Conservation (phyloP, 1,139 yeast species). For the Kluyveromyces sp. region DNA sequence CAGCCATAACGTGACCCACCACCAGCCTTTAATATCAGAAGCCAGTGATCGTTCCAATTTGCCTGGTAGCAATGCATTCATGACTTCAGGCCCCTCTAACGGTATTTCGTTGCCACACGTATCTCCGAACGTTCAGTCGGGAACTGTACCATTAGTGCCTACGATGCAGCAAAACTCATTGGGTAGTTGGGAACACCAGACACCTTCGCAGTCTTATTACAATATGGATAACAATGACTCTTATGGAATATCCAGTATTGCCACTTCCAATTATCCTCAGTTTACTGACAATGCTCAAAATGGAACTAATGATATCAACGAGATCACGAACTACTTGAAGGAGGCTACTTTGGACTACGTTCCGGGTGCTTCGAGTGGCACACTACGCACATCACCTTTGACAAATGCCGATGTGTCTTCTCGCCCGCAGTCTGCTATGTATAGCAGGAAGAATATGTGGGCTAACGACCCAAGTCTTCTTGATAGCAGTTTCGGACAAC, state of each 20-base stretch:
- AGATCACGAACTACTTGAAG: constrained; percentile 25
- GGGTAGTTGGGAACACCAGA: constrained; percentile 1
- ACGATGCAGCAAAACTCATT: background rate
- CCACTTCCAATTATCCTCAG: background rate
- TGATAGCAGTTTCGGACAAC: background rate
- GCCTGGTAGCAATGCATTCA: background rate
- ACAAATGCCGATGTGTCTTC: background rate
- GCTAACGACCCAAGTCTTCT: background rate
- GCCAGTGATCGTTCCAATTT: background rate
- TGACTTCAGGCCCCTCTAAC: background rate
- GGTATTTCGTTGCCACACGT: background rate
- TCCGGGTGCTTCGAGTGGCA: constrained; percentile 3
- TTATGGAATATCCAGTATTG: background rate
- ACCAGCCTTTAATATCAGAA: background rate
- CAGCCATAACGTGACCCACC: background rate
- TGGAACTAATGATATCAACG: constrained; percentile 18
- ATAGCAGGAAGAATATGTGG: background rate
- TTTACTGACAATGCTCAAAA: background rate
- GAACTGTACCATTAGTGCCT: background rate
- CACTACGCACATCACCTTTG: background rate
- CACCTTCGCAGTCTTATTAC: constrained; percentile 1
- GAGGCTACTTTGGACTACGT: constrained; percentile 20
- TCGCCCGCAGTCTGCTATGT: background rate
- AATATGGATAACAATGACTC: background rate
- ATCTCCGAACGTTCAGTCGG: constrained; percentile 3